A percentile compares a stretch with the other conserved stretches of the same genome.
These are phyloP conservation scores for Thalia dealbata DNA, from an alignment of 176 grass and related monocot species.

Conservation along the genomic window DNA sequence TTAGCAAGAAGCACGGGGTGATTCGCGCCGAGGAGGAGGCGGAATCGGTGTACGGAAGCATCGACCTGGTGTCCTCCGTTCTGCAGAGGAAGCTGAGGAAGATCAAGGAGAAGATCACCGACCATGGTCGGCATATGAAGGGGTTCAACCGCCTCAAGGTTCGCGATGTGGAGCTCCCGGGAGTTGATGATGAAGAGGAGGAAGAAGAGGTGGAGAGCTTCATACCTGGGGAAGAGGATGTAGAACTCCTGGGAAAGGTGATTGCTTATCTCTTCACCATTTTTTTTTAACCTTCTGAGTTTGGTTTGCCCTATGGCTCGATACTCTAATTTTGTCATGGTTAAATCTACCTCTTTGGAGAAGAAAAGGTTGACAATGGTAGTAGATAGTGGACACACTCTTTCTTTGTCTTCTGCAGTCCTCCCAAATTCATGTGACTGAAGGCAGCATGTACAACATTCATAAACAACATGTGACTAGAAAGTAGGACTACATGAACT, in stretches of 20 bases:
- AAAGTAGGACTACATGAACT: no score
- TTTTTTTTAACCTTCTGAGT: neutral
- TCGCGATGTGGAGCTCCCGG: neutral
- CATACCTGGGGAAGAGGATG: slow-evolving; percentile 39
- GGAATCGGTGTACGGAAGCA: slow-evolving; percentile 62
- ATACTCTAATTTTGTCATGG: no score
- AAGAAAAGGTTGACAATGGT: no score
- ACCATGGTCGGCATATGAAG: slow-evolving; percentile 40
- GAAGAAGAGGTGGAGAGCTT: slow-evolving; percentile 20
- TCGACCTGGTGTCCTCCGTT: slow-evolving; percentile 63
- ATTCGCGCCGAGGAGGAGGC: slow-evolving; percentile 81
- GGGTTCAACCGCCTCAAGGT: slow-evolving; percentile 29
- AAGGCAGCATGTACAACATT: no score
- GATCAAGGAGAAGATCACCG: slow-evolving; percentile 88
- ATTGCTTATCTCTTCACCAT: neutral
- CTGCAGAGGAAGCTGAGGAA: slow-evolving; percentile 86
- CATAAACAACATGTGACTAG: no score
- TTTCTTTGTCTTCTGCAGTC: no score
- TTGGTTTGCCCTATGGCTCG: no score
- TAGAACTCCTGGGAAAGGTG: slow-evolving; percentile 44
- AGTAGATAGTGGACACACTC: no score
- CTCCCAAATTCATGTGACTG: no score
- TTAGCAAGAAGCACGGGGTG: slow-evolving; percentile 64
- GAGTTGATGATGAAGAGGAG: slow-evolving; percentile 11
- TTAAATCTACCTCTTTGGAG: no score